Evolutionary conservation across 768 basidiomycete species (phyloP).

Genomic region (Antrodiella citrinella): DNA sequence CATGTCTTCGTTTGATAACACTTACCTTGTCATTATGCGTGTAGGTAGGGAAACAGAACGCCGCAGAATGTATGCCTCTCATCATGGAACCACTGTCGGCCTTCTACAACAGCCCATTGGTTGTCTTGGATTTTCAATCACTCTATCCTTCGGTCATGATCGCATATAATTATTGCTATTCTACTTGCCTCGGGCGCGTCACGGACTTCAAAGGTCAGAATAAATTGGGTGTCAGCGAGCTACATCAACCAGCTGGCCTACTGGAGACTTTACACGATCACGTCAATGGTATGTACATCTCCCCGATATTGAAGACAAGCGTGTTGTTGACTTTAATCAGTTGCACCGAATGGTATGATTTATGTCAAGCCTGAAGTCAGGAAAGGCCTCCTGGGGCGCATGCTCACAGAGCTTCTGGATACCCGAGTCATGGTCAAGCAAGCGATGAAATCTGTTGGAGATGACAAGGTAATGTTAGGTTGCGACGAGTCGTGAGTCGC

Average conservation of each 20-base stretch:
- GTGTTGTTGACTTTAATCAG: constrained; percentile 33
- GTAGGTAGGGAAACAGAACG: constrained; percentile 93
- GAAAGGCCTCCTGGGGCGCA: constrained; percentile 78
- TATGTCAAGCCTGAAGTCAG: constrained; percentile 84
- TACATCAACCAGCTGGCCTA: constrained; percentile 58
- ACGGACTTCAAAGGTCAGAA: constrained; percentile 80
- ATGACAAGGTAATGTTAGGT: constrained; percentile 54
- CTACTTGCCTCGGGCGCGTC: constrained; percentile 88
- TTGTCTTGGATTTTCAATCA: constrained; percentile 94
- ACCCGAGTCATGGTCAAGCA: constrained; percentile 98
- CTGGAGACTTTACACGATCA: constrained; percentile 66
- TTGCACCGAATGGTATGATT: constrained; percentile 92
- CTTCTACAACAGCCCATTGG: constrained; percentile 86
- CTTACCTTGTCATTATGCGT: too few species aligned
- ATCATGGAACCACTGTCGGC: constrained; percentile 93
- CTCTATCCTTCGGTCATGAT: constrained; percentile 98
- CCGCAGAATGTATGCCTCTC: constrained; percentile 91
- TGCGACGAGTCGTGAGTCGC: background rate
- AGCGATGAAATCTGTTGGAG: constrained; percentile 77
- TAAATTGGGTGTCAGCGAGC: constrained; percentile 80
- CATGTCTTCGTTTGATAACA: too few species aligned
- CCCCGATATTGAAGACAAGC: too few species aligned
- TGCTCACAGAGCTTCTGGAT: constrained; percentile 88
- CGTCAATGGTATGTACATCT: constrained; percentile 51
- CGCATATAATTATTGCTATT: constrained; percentile 96